Conservation (phyloP, 2,329 filamentous ascomycete genomes). For the Pyricularia sp. region DNA sequence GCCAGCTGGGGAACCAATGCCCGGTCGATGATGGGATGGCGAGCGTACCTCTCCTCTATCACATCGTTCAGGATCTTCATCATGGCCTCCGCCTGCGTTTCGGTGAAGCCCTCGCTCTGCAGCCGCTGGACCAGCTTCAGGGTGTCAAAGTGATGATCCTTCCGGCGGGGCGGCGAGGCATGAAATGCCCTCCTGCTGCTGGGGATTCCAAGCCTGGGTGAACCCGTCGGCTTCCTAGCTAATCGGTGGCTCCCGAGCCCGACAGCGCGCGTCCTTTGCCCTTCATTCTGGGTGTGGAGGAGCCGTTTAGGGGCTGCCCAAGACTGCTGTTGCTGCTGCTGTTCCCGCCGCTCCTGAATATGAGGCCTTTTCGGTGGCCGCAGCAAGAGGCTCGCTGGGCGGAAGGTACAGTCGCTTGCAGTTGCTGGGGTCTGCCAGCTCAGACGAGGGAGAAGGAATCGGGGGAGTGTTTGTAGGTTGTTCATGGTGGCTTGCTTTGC, state of each 20-base stretch:
- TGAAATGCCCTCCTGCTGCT: slow-evolving; percentile 43
- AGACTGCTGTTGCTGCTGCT: slow-evolving; percentile 4
- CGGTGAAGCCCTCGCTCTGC: slow-evolving; percentile 85
- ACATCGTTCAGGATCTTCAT: slow-evolving; percentile 96
- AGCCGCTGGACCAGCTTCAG: slow-evolving; percentile 92
- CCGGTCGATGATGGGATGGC: not conserved
- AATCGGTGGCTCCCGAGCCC: not conserved
- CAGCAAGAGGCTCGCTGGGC: not conserved
- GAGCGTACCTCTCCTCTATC: slow-evolving; percentile 73
- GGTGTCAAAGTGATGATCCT: slow-evolving; percentile 96
- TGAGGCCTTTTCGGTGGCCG: not conserved
- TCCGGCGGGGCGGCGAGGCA: slow-evolving; percentile 46
- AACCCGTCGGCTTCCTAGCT: not conserved
- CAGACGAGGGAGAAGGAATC: slow-evolving; percentile 44
- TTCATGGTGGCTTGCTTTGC: slow-evolving; percentile 16
- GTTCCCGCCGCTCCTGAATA: not conserved
- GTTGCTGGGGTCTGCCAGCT: slow-evolving; percentile 29
- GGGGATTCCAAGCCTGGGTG: not conserved
- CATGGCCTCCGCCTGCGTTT: slow-evolving; percentile 93
- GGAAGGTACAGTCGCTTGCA: not conserved
- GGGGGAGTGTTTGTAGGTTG: slow-evolving; percentile 33
- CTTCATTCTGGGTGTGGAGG: not conserved
- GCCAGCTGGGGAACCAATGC: no score
- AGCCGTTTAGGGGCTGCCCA: not conserved
- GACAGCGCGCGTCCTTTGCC: not conserved